Conservation (phyloP, 805 yeast species). For the Wickerhamomyces strasburgensis region DNA sequence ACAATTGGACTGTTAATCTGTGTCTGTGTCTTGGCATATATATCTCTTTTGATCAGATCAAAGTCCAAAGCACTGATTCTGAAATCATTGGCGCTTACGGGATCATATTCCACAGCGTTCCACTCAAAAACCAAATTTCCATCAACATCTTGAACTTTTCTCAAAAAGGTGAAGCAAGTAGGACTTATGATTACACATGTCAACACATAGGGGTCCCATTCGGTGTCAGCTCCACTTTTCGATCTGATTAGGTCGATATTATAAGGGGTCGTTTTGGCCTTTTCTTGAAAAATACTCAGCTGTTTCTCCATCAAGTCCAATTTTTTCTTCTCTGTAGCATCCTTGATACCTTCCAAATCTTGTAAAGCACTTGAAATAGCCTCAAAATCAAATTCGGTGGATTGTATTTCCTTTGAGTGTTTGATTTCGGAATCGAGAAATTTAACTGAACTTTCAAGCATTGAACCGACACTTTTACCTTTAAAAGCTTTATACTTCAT, state of each 20-base stretch:
- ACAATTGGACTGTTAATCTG: slow-evolving; percentile 29
- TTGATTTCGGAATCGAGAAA: slow-evolving; percentile 17
- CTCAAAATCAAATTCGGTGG: slow-evolving; percentile 1
- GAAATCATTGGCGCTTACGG: slow-evolving; percentile 26
- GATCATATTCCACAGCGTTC: slow-evolving; percentile 27
- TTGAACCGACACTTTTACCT: slow-evolving; percentile 28
- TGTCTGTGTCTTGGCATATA: slow-evolving; percentile 17
- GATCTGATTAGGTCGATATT: slow-evolving; percentile 26
- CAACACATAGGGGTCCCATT: slow-evolving; percentile 34
- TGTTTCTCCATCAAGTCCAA: slow-evolving; percentile 7
- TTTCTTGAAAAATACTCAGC: slow-evolving; percentile 12
- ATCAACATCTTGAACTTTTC: slow-evolving; percentile 11
- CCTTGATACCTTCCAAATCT: slow-evolving; percentile 19
- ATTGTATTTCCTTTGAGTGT: background rate
- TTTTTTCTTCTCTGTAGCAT: slow-evolving; percentile 6
- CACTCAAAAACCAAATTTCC: slow-evolving; percentile 26
- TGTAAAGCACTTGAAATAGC: slow-evolving; percentile 14
- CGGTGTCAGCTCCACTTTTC: slow-evolving; percentile 12
- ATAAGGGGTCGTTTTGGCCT: slow-evolving; percentile 17
- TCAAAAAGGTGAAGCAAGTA: slow-evolving; percentile 28
- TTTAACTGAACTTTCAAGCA: slow-evolving; percentile 24
- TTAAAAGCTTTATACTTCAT: slow-evolving; percentile 26
- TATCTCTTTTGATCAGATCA: slow-evolving; percentile 21
- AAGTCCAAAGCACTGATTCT: slow-evolving; percentile 20
- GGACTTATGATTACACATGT: slow-evolving; percentile 33